A percentile compares a stretch with the other conserved stretches of the same genome.
phyloP scores from a whole-genome alignment of 1,284 basidiomycete genomes.

The Xerocomus amazonicus region DNA sequence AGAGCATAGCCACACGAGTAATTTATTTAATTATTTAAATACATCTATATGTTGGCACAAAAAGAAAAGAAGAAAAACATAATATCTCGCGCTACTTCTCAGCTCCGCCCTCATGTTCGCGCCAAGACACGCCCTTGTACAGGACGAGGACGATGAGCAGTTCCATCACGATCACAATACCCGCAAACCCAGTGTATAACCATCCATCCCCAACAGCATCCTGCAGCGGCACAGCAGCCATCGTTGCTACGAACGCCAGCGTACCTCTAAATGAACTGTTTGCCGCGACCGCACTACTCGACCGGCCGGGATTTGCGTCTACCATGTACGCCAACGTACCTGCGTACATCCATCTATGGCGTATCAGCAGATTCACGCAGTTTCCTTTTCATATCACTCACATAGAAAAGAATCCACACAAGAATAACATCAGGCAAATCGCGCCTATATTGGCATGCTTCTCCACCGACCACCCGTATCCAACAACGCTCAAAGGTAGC shows the following conservation, averaged over 20 bases:
- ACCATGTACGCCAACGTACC: conserved; percentile 74
- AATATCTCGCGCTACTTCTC: too few species aligned
- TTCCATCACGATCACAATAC: conserved; percentile 51
- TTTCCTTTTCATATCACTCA: conserved; percentile 33
- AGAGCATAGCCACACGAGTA: conserved; percentile 20
- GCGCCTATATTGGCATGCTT: conserved; percentile 60
- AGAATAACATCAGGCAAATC: conserved; percentile 60
- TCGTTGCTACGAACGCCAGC: conserved; percentile 66
- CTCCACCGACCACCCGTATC: conserved; percentile 76
- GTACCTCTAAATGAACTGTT: conserved; percentile 72
- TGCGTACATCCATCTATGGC: conserved; percentile 61
- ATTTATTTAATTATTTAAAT: conserved; percentile 5
- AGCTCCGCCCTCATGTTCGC: conserved; percentile 28
- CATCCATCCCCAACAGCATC: conserved; percentile 65
- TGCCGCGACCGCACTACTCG: conserved; percentile 63
- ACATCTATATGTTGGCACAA: too few species aligned
- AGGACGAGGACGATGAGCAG: conserved; percentile 52
- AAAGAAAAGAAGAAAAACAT: too few species aligned
- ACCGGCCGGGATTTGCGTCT: conserved; percentile 73
- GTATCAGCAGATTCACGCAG: conserved; percentile 17
- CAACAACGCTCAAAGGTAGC: conserved; percentile 58
- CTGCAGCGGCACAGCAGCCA: conserved; percentile 66
- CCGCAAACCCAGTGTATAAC: conserved; percentile 71
- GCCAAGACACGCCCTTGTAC: conserved; percentile 45
- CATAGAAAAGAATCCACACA: conserved; percentile 70